Evolutionary conservation across 345 rosid species (phyloP), one percentile per base, ranked within the genome.

Genomic region (Populus davidiana): DNA sequence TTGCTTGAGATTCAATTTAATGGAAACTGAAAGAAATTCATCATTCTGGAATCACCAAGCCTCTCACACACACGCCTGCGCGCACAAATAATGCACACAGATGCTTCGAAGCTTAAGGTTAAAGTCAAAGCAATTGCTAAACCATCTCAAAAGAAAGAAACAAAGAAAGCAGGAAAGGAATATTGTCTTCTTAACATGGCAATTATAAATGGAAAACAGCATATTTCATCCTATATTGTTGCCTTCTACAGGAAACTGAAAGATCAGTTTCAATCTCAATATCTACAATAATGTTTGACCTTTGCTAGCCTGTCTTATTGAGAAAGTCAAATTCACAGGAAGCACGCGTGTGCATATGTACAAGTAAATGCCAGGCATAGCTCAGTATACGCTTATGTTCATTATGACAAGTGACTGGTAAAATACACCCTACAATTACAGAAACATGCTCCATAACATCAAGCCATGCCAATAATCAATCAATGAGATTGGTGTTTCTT

Each of bases 401-500:
- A 59, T 59, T n/a, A 25, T n/a, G 14, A 39, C 0, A 1, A 59
- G 29, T 3, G 29, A n/a, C 63, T 59, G 64, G 25, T 59, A 23
- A 59, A 74, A 74, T 43, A 21, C 43, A 20, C 14, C 41, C 12
- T n/a, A 18, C n/a, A 68, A 17, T 16, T 36, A 2, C 2, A 27
- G 68, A 16, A 36, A 54, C 43, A 23, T 54, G 67, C 52, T 69
- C 52, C 31, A 56, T 18, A 68, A 54, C 1, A 65, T 65, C 36
- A 29, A 59, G 63, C 29, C 29, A 59, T 59, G 16, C 29, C 63
- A n/a, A 59, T 59, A 23, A 59, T 23, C 29, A 25, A 77, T 93
- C 90, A 94, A 80, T 91, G 97, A 80, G 97, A 96, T 78, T 93
- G 99, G 82, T 96, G 98, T 79, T 96, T 96, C 91, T 92, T 96